Percentiles rank a stretch among this genome's conserved stretches.
Conservation (phyloP, 176 grass and related monocot genomes). For the Raddia guianensis region DNA sequence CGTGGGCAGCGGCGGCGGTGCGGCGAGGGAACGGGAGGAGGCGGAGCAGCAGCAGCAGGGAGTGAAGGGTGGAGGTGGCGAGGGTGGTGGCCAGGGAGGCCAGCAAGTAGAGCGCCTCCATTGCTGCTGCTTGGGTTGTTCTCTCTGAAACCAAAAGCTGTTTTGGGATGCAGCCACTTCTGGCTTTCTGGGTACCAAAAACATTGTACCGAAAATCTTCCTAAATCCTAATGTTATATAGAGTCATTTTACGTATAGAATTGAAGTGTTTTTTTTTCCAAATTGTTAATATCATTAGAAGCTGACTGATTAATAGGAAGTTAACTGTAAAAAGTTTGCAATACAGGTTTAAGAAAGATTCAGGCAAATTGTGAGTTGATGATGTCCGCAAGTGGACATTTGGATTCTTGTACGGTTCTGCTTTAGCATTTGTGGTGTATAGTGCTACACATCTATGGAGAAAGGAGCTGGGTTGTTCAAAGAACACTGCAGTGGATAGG, state of each 20-base stretch:
- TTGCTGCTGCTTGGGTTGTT: slow-evolving; percentile 27
- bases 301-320: not conserved
- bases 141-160: too few species aligned
- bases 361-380: not conserved
- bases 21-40: slow-evolving; percentile 32
- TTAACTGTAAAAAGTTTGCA: not conserved
- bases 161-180: not conserved
- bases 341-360: not conserved
- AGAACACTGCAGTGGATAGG: not conserved
- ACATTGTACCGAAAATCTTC: not conserved
- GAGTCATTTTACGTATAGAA: not conserved
- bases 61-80: slow-evolving; percentile 46
- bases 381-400: not conserved
- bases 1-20: too few species aligned
- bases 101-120: slow-evolving; percentile 70
- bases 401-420: slow-evolving; percentile 19
- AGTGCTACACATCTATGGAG: not conserved
- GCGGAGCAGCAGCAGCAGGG: slow-evolving; percentile 43
- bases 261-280: not conserved
- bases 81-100: slow-evolving; percentile 49
- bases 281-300: not conserved
- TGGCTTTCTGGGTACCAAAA: not conserved
- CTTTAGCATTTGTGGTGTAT: not conserved
- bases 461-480: not conserved
- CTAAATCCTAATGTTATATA: too few species aligned